Evolutionary conservation across 192 early-diverging fungal species (phyloP), one percentile per base, ranked within the genome.

Genomic region (Thamnidium elegans): DNA sequence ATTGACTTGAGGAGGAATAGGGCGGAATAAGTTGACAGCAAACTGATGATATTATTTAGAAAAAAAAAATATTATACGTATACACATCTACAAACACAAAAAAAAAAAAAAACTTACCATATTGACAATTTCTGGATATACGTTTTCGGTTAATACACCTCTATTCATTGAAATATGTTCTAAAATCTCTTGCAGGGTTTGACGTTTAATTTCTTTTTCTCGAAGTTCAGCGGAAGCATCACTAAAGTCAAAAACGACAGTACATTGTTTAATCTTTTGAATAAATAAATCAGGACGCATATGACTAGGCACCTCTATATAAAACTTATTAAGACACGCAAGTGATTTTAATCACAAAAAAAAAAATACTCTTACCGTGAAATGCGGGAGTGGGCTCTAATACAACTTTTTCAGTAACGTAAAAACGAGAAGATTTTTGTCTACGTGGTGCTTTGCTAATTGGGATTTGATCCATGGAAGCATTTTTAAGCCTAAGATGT

Each of bases 141-240:
- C 76, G 20, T 83, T 75, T 34, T 89, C 89, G 3, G 86, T 89
- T 21, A 96, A 81, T n/a, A 88, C 89, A 32, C 89, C 89, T 17
- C 89, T 78, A 62, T 85, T 87, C 67, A 80, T 89, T 23, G 78
- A 80, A 54, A 94, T 89, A 67, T 93, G 93, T 30, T 94, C 90
- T 30, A 94, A 79, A 17, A 96, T 82, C 63, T 96, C 92, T 13
- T 80, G 84, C 56, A 96, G 75, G 7, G 90, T 85, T 52, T 85
- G 84, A 51, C 89, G 80, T 73, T 96, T 96, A 61, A 94, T 90
- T 65, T 96, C 92, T 55, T 96, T 96, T 68, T 88, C 91, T 50
- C 84, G 84, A 8, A 93, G 67, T 71, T 94, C 89, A 7, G 84
- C 76, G 51, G 87, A 76, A 5, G 84, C 72, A 71, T 92, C 92